A percentile compares a stretch with the other conserved stretches of the same genome.
phyloP scores from a whole-genome alignment of 306 rosid species.

The Ceratonia siliqua region DNA sequence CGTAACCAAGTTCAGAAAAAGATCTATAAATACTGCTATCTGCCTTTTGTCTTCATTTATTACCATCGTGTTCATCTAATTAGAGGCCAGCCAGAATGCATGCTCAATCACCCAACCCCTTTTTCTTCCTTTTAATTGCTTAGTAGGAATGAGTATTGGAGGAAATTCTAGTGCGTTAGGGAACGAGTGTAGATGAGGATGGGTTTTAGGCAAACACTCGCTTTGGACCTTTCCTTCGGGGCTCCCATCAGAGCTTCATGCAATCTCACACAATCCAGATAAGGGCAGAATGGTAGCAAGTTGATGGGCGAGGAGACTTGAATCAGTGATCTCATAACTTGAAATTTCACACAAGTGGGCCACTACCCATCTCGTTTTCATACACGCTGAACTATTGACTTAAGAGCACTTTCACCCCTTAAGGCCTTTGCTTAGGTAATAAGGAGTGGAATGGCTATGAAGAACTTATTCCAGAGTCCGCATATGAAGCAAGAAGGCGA shows the following conservation, averaged over 20 bases:
- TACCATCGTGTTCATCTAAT: not conserved
- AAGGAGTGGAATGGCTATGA: not conserved
- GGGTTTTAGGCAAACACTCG: no score
- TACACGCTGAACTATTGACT: not conserved
- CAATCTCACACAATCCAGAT: not conserved
- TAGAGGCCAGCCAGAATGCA: not conserved
- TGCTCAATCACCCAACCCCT: not conserved
- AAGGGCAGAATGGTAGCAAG: not conserved
- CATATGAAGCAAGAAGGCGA: not conserved
- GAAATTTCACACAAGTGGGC: not conserved
- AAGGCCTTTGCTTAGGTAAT: not conserved
- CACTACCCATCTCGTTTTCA: not conserved
- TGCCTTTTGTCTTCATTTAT: not conserved
- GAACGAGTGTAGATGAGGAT: no score
- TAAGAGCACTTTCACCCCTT: not conserved
- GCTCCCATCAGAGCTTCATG: not conserved
- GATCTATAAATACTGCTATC: not conserved
- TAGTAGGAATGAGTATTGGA: not conserved
- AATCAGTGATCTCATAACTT: not conserved
- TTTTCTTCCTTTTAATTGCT: not conserved
- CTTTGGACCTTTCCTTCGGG: not conserved
- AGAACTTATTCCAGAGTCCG: not conserved
- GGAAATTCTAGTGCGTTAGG: not conserved
- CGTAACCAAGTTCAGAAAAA: not conserved
- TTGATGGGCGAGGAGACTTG: not conserved